Evolutionary conservation across 345 rosid genomes (phyloP).

Genomic region (Melaleuca alternifolia): DNA sequence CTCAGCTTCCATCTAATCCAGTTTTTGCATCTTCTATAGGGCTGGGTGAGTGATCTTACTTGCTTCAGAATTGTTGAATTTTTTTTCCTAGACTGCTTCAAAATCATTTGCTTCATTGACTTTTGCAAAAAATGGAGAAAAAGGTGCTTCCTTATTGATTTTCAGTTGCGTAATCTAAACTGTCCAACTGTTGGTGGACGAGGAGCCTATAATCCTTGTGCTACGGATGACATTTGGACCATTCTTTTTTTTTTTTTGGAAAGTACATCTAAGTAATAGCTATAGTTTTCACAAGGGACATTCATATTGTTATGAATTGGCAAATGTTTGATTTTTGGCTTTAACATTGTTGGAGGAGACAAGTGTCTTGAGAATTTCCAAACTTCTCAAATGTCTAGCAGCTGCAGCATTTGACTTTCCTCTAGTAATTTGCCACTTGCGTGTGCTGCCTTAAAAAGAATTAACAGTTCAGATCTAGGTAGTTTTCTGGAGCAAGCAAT

Average conservation of each 20-base stretch:
- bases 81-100: not conserved
- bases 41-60: slow-evolving; percentile 46
- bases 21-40: slow-evolving; percentile 71
- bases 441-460: not conserved
- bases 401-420: not conserved
- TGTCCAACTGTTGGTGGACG: not conserved
- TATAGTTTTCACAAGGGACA: not conserved
- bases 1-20: slow-evolving; percentile 65
- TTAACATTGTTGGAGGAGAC: not conserved
- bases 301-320: not conserved
- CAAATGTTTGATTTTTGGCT: not conserved
- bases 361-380: not conserved
- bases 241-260: not conserved
- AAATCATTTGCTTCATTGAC: not conserved
- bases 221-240: not conserved
- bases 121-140: not conserved
- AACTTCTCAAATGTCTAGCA: not conserved
- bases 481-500: not conserved
- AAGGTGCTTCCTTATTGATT: not conserved
- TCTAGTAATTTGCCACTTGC: not conserved
- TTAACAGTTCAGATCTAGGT: not conserved
- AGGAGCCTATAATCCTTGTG: not conserved
- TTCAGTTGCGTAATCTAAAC: not conserved
- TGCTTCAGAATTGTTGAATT: not conserved
- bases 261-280: not conserved